Evolutionary conservation across 2,329 filamentous ascomycete species (phyloP).

Genomic region (Aspergillus transmontanensis): DNA sequence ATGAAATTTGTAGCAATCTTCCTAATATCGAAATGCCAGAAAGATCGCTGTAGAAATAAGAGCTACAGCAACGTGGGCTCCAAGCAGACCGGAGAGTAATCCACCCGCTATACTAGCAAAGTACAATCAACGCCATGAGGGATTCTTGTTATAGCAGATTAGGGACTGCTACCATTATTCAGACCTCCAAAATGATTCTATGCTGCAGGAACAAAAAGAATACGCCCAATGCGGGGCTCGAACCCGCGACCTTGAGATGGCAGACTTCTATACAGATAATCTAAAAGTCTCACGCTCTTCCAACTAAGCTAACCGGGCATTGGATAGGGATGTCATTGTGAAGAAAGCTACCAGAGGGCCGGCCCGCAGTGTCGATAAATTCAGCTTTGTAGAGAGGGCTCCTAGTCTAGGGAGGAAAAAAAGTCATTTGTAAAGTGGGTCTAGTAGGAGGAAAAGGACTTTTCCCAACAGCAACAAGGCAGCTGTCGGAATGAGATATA

Average conservation of each 20-base stretch:
- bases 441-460: not conserved
- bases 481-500: not conserved
- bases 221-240: not conserved
- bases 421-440: not conserved
- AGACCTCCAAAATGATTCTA: not conserved
- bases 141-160: too few relatives aligned
- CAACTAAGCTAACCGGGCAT: not conserved
- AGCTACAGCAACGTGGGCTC: too few relatives aligned
- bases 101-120: too few relatives aligned
- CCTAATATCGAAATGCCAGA: too few relatives aligned
- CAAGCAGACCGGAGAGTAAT: too few relatives aligned
- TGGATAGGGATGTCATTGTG: not conserved
- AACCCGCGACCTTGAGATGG: not conserved
- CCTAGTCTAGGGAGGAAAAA: too few relatives aligned
- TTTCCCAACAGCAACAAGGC: too few relatives aligned
- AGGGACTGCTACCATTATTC: too few relatives aligned
- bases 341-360: not conserved
- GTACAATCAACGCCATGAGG: too few relatives aligned
- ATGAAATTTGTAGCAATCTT: too few relatives aligned
- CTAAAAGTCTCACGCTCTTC: not conserved
- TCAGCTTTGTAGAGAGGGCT: too few relatives aligned
- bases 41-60: too few relatives aligned
- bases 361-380: accelerated
- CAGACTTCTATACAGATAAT: not conserved
- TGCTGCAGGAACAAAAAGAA: not conserved